Conservation (phyloP, 176 grass and related monocot genomes). For the Musa itinerans region DNA sequence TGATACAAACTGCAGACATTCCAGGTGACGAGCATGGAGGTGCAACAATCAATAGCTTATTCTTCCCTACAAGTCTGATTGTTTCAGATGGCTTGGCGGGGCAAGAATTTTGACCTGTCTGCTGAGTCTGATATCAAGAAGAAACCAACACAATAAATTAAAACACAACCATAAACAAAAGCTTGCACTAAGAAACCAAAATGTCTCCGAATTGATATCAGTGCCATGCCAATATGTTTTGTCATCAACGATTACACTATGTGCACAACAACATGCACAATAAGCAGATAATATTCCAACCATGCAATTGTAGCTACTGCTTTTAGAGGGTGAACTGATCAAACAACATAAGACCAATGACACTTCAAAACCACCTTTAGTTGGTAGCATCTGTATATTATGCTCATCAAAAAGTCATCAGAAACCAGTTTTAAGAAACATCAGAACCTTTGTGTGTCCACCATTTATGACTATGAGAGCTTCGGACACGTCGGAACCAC, state of each 20-base stretch:
- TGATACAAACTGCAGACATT: too few relatives aligned
- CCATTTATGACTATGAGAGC: constrained; percentile 85
- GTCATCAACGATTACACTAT: background rate
- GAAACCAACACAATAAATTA: too few relatives aligned
- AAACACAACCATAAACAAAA: too few relatives aligned
- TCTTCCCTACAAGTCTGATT: too few relatives aligned
- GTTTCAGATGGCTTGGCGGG: too few relatives aligned
- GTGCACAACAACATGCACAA: constrained; percentile 1
- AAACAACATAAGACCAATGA: background rate
- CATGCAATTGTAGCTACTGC: background rate
- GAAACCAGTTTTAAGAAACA: constrained; percentile 38
- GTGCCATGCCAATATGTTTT: background rate
- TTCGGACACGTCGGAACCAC: constrained; percentile 83
- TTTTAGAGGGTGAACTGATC: background rate
- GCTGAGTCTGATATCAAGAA: too few relatives aligned
- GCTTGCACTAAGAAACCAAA: background rate
- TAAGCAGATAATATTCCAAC: background rate
- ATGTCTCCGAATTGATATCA: background rate
- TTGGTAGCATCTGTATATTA: background rate
- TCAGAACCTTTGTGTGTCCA: constrained; percentile 70
- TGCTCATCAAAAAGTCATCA: background rate
- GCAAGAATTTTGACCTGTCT: too few relatives aligned
- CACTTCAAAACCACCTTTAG: background rate
- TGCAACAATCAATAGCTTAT: too few relatives aligned
- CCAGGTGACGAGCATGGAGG: too few relatives aligned